These are phyloP conservation scores for Tuber aestivum DNA, from an alignment of 495 filamentous ascomycete species.

Conservation along the genomic window DNA sequence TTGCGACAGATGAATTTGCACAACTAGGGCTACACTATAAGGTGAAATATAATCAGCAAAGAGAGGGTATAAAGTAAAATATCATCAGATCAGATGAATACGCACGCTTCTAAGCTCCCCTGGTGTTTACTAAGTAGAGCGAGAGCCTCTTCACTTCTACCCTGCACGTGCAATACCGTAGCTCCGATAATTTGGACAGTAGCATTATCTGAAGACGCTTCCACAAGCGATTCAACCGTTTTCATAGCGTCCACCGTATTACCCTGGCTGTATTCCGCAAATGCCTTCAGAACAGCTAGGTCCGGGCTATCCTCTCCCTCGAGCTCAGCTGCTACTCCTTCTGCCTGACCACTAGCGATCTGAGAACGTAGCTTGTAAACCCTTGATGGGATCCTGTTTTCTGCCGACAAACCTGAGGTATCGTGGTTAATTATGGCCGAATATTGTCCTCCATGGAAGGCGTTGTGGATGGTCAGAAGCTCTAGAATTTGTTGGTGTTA, in stretches of 20 bases:
- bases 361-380: conserved; percentile 73
- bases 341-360: conserved; percentile 70
- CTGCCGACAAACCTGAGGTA: conserved; percentile 63
- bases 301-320: conserved; percentile 62
- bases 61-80: neutral
- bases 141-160: conserved; percentile 76
- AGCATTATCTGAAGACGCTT: conserved; percentile 61
- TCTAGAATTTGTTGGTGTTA: conserved; percentile 50
- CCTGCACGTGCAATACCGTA: conserved; percentile 69
- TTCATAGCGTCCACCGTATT: conserved; percentile 57
- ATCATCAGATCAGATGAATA: conserved; percentile 17
- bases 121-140: conserved; percentile 72
- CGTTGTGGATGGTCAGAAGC: conserved; percentile 88
- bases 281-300: conserved; percentile 67
- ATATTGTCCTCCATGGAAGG: conserved; percentile 92
- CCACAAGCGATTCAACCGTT: conserved; percentile 60
- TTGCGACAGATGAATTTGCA: conserved; percentile 86
- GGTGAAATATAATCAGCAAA: neutral
- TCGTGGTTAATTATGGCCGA: conserved; percentile 73
- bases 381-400: conserved; percentile 71
- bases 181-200: conserved; percentile 75
- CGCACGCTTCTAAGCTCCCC: conserved; percentile 74
- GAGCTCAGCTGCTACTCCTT: conserved; percentile 63
- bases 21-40: conserved; percentile 58
- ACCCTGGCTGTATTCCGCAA: conserved; percentile 63